These are phyloP conservation scores for Aspergillus steynii DNA, from an alignment of 495 filamentous ascomycete genomes.

Conservation along the genomic window DNA sequence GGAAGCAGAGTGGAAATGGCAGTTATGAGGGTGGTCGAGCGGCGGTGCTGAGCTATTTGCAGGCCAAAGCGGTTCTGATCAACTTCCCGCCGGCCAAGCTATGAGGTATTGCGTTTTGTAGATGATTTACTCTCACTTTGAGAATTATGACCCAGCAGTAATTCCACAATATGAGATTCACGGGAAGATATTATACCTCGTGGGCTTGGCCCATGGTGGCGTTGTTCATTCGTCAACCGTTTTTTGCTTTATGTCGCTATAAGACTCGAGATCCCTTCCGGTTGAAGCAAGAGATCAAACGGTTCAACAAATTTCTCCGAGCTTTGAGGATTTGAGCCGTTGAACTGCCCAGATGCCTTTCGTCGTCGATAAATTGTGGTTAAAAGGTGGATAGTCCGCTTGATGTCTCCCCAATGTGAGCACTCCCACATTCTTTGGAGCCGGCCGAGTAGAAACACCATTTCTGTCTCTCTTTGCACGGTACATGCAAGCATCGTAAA, in stretches of 20 bases:
- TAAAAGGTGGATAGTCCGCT: slow-evolving; percentile 3
- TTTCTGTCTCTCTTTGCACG: slow-evolving; percentile 4
- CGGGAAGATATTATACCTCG: no score
- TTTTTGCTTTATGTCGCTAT: background rate
- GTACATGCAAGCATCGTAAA: slow-evolving; percentile 7
- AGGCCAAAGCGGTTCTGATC: slow-evolving; percentile 1
- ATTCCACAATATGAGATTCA: background rate
- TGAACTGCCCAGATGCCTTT: slow-evolving; percentile 3
- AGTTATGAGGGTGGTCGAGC: slow-evolving; percentile 8
- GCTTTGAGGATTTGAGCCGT: background rate
- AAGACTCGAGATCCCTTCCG: slow-evolving; percentile 1
- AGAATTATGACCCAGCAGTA: background rate
- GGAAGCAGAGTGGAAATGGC: slow-evolving; percentile 5
- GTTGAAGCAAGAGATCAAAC: slow-evolving; percentile 1
- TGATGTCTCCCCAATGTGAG: slow-evolving; percentile 10
- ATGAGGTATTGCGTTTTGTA: background rate
- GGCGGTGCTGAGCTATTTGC: slow-evolving; percentile 4
- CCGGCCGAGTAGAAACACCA: slow-evolving; percentile 6
- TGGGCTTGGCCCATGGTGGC: background rate
- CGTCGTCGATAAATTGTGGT: background rate
- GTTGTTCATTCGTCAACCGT: background rate
- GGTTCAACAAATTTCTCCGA: background rate
- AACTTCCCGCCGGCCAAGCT: slow-evolving; percentile 4
- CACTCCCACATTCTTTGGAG: slow-evolving; percentile 5
- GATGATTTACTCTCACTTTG: background rate